Base-by-base conservation (phyloP, 192 early-diverging fungal species). In the Backusella sp. region DNA sequence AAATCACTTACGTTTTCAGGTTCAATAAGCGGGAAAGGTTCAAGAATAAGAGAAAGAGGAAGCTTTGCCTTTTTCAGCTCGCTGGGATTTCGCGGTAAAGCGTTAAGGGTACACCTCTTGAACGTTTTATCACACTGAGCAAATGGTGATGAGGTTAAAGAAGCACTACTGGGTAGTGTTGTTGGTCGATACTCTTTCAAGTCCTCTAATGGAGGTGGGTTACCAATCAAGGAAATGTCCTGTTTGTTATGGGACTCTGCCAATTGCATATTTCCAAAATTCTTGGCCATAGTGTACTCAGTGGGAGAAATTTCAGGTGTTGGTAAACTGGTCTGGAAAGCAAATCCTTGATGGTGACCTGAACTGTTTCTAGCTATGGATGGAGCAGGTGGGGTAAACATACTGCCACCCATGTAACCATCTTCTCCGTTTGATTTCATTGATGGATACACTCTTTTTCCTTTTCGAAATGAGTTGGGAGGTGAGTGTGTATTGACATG, bases 61-160 rank as follows among this genome's bases (percentile, higher is more conserved):
- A 96, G 72, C 75, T 90, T 92, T n/a, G 91, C 86, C 80, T 92
- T 95, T 77, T 83, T 86, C 77, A 95, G 77, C n/a, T 95, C 79
- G 32, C 84, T 78, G 39, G 88, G 85, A 5, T 88, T 92, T 71
- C 88, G 84, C n/a, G 95, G 95, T 37, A 96, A 82, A 19, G 89
- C 87, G 69, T 94, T 94, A 6, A 96, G 75, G 34, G 95, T 96
- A 76, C 88, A 91, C 52, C 93, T 84, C 84, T 80, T 65, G 23
- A 80, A 74, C 14, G 6, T 19, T 41, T 67, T 41, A 36, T 56
- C 35, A 37, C 75, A 76, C 11, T 80, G 79, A 66, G 66, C 28
- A 17, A 65, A 59, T 17, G 44, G 32, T 11, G 74, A 70, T 26
- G 62, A 11, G 4, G 74, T 80, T 2, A 68, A 65, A 12, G 79